phyloP scores from a whole-genome alignment of 257 asterid species.

The Ophiorrhiza pumila region DNA sequence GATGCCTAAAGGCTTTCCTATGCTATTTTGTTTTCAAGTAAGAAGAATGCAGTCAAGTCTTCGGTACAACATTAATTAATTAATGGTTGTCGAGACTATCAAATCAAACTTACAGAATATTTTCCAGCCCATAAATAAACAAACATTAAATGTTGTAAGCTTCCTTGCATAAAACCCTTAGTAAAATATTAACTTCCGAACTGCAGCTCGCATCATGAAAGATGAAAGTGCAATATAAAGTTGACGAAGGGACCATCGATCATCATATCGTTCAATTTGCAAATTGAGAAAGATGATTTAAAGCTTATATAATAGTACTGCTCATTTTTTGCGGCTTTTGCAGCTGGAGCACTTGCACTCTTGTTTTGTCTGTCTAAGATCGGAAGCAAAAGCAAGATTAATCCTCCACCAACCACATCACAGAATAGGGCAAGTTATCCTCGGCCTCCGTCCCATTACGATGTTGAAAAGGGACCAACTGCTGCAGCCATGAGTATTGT shows the following conservation, averaged over 20 bases:
- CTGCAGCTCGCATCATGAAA: not conserved
- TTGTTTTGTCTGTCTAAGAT: not conserved
- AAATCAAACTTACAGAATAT: no score
- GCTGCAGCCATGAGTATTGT: not conserved
- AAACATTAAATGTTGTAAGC: not conserved
- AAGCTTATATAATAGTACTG: conserved; percentile 8
- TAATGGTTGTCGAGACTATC: no score
- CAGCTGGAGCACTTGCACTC: not conserved
- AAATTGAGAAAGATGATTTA: no score
- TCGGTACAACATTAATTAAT: no score
- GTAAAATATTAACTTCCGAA: no score
- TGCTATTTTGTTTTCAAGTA: no score
- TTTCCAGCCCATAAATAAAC: no score
- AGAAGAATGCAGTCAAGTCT: no score
- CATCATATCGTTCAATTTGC: no score
- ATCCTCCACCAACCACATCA: not conserved
- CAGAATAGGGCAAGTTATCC: not conserved
- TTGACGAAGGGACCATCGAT: not conserved
- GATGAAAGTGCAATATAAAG: not conserved
- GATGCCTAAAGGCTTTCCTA: no score
- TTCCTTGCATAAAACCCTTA: not conserved
- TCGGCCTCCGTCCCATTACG: not conserved
- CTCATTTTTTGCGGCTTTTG: not conserved
- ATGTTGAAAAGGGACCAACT: conserved; percentile 5
- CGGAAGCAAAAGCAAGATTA: conserved; percentile 7